Percentiles rank a stretch among this genome's conserved stretches.
Conservation (phyloP, 179 eudicot species). For the Drosera spatulata region DNA sequence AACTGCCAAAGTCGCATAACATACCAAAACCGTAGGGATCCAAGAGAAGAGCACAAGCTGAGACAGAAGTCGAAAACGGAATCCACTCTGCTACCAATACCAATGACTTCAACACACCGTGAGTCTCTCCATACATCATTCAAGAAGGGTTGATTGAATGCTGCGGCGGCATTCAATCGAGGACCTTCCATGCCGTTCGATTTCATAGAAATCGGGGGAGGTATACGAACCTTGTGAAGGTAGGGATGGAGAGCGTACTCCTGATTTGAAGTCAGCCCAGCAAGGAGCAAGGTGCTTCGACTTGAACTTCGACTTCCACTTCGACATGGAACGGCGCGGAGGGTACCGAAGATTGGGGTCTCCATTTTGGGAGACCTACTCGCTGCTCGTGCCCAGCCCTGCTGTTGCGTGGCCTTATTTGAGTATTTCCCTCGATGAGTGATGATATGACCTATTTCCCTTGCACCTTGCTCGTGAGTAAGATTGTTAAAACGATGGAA, state of each 20-base stretch:
- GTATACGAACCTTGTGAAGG: not conserved
- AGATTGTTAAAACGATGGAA: no score
- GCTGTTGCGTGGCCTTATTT: no score
- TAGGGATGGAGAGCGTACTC: not conserved
- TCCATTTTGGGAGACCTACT: conserved; percentile 11
- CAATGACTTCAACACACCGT: conserved; percentile 62
- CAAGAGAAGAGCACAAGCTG: conserved; percentile 21
- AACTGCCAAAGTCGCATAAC: not conserved
- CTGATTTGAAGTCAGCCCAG: conserved; percentile 2
- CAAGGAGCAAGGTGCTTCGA: not conserved
- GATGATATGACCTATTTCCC: no score
- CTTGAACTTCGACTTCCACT: not conserved
- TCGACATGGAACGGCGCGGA: conserved; percentile 1
- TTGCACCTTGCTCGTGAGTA: no score
- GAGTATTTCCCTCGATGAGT: no score
- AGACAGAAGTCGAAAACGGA: conserved; percentile 65
- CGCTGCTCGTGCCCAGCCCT: no score
- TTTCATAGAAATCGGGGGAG: conserved; percentile 1
- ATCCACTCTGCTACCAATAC: conserved; percentile 74
- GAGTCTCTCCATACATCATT: conserved; percentile 18
- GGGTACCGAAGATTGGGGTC: conserved; percentile 7
- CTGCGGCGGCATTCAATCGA: conserved; percentile 7
- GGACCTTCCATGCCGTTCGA: conserved; percentile 9
- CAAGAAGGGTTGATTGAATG: conserved; percentile 3
- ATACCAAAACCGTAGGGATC: conserved; percentile 64